phyloP scores from a whole-genome alignment of 1,139 yeast genomes.

The Spathaspora jeffriesii region DNA sequence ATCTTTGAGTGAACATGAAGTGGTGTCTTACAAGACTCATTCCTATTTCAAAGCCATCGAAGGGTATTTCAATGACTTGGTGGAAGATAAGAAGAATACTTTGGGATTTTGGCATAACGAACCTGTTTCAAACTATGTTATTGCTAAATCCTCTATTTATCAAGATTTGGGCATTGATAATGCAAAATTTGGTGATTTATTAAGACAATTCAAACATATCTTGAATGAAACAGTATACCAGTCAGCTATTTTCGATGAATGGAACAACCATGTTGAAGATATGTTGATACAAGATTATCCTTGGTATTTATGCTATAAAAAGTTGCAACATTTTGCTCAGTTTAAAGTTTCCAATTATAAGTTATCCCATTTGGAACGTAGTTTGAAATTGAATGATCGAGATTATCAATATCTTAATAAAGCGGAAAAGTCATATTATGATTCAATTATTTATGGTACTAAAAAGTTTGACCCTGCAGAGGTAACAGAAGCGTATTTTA shows the following conservation, averaged over 20 bases:
- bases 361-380: conserved; percentile 50
- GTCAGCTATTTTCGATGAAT: conserved; percentile 33
- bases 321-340: conserved; percentile 57
- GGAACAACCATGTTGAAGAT: conserved; percentile 40
- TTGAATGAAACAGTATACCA: conserved; percentile 15
- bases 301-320: conserved; percentile 63
- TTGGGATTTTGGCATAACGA: conserved; percentile 22
- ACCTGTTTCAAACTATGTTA: conserved; percentile 21
- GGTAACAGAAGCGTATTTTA: conserved; percentile 8
- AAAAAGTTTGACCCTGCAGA: conserved; percentile 7
- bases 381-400: conserved; percentile 22
- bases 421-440: conserved; percentile 9
- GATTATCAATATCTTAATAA: conserved; percentile 23
- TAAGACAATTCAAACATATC: conserved; percentile 18
- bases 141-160: conserved; percentile 21
- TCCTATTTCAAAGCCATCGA: conserved; percentile 23
- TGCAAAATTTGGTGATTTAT: conserved; percentile 19
- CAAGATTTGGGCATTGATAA: conserved; percentile 20
- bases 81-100: conserved; percentile 11
- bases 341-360: conserved; percentile 57
- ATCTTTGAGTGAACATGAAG: conserved; percentile 43
- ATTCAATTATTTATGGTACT: conserved; percentile 13
- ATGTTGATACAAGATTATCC: conserved; percentile 63
- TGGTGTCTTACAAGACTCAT: conserved; percentile 30
- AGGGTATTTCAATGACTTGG: conserved; percentile 18